Evolutionary conservation across 345 rosid species (phyloP).

Genomic region (Gynandropsis gynandra): DNA sequence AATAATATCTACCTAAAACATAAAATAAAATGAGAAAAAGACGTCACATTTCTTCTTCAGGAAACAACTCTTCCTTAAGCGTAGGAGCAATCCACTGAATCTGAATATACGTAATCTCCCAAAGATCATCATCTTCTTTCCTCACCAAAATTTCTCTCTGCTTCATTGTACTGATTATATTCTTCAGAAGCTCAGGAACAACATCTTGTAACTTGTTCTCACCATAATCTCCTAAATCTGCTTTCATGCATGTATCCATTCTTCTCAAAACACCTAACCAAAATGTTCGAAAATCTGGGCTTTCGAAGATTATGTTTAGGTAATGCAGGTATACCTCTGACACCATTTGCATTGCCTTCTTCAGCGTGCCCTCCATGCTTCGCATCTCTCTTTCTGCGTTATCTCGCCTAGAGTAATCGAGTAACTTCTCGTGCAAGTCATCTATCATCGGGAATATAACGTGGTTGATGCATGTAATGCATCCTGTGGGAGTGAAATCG

Average conservation of each 20-base stretch:
- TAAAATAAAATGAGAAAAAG: not conserved
- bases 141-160: conserved; percentile 53
- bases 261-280: conserved; percentile 88
- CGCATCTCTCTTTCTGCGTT: conserved; percentile 73
- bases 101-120: conserved; percentile 83
- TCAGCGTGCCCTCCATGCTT: conserved; percentile 83
- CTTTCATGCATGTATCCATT: conserved; percentile 95
- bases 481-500: conserved; percentile 51
- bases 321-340: conserved; percentile 44
- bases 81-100: conserved; percentile 94
- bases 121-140: conserved; percentile 63
- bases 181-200: conserved; percentile 55
- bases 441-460: conserved; percentile 41
- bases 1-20: no score
- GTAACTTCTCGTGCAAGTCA: conserved; percentile 81
- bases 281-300: conserved; percentile 64
- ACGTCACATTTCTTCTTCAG: conserved; percentile 42
- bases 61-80: conserved; percentile 75
- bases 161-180: conserved; percentile 62
- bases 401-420: conserved; percentile 71
- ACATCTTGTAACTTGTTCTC: conserved; percentile 45
- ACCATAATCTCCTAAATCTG: conserved; percentile 64
- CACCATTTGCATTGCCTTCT: conserved; percentile 56
- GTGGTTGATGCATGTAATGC: conserved; percentile 40
- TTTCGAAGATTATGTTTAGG: conserved; percentile 38